phyloP scores from a whole-genome alignment of 2,329 filamentous ascomycete species.

The Epichloe uncinata region DNA sequence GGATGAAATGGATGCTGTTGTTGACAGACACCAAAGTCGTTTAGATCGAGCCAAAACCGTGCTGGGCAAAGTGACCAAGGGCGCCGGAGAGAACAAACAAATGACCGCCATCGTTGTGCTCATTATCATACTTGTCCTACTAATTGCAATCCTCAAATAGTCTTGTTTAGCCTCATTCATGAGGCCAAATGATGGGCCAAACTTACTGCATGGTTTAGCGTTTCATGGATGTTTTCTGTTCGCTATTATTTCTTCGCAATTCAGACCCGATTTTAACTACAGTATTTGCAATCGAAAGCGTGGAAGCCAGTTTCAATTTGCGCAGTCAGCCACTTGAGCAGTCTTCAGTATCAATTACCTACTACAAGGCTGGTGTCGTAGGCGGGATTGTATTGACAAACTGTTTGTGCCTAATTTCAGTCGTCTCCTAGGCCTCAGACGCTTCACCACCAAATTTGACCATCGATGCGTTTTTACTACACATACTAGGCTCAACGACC shows the following conservation, averaged over 20 bases:
- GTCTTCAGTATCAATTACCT: neutral
- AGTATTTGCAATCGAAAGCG: neutral
- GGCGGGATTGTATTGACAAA: neutral
- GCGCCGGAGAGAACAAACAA: conserved; percentile 76
- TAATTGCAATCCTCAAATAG: conserved; percentile 73
- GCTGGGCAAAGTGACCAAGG: conserved; percentile 57
- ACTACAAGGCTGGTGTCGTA: neutral
- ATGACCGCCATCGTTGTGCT: conserved; percentile 69
- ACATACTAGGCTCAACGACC: neutral
- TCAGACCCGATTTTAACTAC: neutral
- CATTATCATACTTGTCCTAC: conserved; percentile 67
- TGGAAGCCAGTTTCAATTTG: neutral
- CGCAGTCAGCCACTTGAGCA: too few relatives aligned
- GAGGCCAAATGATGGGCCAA: neutral
- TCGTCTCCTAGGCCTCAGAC: neutral
- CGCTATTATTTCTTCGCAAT: neutral
- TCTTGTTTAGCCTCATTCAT: neutral
- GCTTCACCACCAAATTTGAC: neutral
- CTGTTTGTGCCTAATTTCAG: neutral
- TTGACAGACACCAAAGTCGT: conserved; percentile 66
- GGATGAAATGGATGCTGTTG: conserved; percentile 73
- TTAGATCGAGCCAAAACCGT: conserved; percentile 62
- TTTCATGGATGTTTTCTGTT: neutral
- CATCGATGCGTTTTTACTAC: neutral
- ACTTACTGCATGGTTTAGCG: neutral